These are phyloP conservation scores for Chlorencoelia australis DNA, from an alignment of 2,329 filamentous ascomycete species.

Conservation along the genomic window DNA sequence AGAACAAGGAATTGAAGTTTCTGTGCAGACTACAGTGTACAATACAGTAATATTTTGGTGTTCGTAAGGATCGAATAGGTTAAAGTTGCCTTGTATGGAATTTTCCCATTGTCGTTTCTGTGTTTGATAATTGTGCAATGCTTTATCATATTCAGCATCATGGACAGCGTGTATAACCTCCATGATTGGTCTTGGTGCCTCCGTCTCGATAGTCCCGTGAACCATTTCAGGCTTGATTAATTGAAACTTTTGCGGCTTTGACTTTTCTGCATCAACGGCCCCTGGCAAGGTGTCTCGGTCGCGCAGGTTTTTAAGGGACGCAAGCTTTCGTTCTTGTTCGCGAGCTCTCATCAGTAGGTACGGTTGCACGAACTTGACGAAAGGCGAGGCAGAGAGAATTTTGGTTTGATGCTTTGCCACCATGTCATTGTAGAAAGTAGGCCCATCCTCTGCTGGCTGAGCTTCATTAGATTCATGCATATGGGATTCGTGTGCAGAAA, in stretches of 20 bases:
- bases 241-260: slow-evolving; percentile 65
- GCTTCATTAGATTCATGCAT: slow-evolving; percentile 34
- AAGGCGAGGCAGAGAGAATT: slow-evolving; percentile 88
- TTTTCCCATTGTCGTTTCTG: slow-evolving; percentile 96
- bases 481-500: slow-evolving; percentile 30
- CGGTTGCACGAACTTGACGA: slow-evolving; percentile 89
- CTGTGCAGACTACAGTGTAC: slow-evolving; percentile 87
- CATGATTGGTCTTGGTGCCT: slow-evolving; percentile 78
- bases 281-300: slow-evolving; percentile 61
- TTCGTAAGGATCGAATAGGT: slow-evolving; percentile 87
- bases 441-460: slow-evolving; percentile 68
- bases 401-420: slow-evolving; percentile 89
- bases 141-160: slow-evolving; percentile 93
- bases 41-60: slow-evolving; percentile 95
- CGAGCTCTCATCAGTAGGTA: slow-evolving; percentile 87
- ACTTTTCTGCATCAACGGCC: slow-evolving; percentile 46
- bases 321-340: slow-evolving; percentile 77
- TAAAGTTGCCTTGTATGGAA: slow-evolving; percentile 77
- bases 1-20: slow-evolving; percentile 84
- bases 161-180: slow-evolving; percentile 92
- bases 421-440: slow-evolving; percentile 91
- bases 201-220: slow-evolving; percentile 66
- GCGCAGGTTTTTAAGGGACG: slow-evolving; percentile 71
- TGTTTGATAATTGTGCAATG: slow-evolving; percentile 83
- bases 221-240: slow-evolving; percentile 95